Percentiles rank a stretch among this genome's conserved stretches.
Evolutionary conservation across 805 yeast genomes (phyloP).

Genomic region (Kockiozyma suomiensis): DNA sequence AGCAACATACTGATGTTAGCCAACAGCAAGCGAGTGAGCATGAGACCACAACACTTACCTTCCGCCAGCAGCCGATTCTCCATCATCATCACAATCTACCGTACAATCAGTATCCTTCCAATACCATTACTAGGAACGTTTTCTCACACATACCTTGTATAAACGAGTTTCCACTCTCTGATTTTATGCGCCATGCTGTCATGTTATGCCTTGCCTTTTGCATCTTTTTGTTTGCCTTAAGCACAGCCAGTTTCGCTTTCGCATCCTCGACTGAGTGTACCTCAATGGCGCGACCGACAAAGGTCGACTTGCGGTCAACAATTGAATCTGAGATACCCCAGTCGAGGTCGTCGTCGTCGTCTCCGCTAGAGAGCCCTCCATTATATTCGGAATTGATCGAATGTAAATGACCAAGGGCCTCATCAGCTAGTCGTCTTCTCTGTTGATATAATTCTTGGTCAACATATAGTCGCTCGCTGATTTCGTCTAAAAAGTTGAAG

Average conservation of each 20-base stretch:
- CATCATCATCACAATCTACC: slow-evolving; percentile 90
- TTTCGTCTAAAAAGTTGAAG: slow-evolving; percentile 70
- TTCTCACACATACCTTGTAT: slow-evolving; percentile 51
- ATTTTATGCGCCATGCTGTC: slow-evolving; percentile 79
- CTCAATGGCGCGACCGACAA: slow-evolving; percentile 70
- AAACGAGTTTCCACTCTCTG: slow-evolving; percentile 52
- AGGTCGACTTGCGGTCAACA: slow-evolving; percentile 80
- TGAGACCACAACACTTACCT: too few species aligned
- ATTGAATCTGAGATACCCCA: slow-evolving; percentile 82
- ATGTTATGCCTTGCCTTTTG: slow-evolving; percentile 75
- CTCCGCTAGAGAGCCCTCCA: slow-evolving; percentile 11
- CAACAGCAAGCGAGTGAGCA: too few species aligned
- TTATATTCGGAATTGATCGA: not conserved
- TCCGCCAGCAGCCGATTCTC: slow-evolving; percentile 96
- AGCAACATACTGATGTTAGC: not conserved
- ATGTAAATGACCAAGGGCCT: slow-evolving; percentile 1
- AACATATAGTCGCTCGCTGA: slow-evolving; percentile 43
- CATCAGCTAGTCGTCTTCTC: slow-evolving; percentile 31
- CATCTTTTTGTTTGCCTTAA: slow-evolving; percentile 59
- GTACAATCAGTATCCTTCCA: not conserved
- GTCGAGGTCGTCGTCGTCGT: slow-evolving; percentile 37
- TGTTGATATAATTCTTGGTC: slow-evolving; percentile 39
- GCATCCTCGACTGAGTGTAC: slow-evolving; percentile 74
- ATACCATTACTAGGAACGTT: not conserved
- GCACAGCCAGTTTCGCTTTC: slow-evolving; percentile 49